A percentile compares a stretch with the other conserved stretches of the same genome.
Conservation (phyloP, 257 asterid genomes). For the Solanum pennellii region DNA sequence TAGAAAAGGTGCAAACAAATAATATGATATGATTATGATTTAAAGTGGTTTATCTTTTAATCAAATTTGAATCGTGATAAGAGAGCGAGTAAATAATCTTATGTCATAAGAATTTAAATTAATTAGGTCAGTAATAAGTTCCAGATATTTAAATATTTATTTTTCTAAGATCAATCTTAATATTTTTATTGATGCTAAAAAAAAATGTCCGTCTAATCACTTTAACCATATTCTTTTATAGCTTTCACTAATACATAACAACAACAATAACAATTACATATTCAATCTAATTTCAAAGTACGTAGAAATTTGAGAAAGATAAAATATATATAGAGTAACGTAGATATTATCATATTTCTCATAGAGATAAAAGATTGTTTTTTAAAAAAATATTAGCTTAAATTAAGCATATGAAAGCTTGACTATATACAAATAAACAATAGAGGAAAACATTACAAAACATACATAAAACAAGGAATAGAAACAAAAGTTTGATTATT, state of each 20-base stretch:
- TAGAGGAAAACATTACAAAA: not conserved
- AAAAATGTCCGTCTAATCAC: rapidly evolving
- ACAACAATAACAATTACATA: not conserved
- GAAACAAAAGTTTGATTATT: not conserved
- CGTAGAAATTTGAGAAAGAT: rapidly evolving
- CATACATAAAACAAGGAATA: too few species aligned
- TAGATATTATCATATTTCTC: not conserved
- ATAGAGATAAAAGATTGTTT: not conserved
- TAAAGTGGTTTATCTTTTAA: not conserved
- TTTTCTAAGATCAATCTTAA: too few species aligned
- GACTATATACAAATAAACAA: too few species aligned
- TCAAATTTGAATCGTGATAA: not conserved
- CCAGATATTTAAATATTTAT: rapidly evolving
- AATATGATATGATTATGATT: too few species aligned
- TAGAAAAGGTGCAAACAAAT: not conserved
- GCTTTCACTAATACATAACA: not conserved
- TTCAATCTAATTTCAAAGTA: not conserved
- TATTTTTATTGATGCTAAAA: not conserved
- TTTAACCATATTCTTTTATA: too few species aligned
- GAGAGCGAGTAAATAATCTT: not conserved
- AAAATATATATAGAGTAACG: too few species aligned
- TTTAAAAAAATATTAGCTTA: rapidly evolving
- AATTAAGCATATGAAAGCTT: not conserved
- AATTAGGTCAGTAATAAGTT: not conserved
- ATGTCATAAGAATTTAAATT: not conserved